Conservation (phyloP, 139 green algal genomes). For the Nannochloris sp. region DNA sequence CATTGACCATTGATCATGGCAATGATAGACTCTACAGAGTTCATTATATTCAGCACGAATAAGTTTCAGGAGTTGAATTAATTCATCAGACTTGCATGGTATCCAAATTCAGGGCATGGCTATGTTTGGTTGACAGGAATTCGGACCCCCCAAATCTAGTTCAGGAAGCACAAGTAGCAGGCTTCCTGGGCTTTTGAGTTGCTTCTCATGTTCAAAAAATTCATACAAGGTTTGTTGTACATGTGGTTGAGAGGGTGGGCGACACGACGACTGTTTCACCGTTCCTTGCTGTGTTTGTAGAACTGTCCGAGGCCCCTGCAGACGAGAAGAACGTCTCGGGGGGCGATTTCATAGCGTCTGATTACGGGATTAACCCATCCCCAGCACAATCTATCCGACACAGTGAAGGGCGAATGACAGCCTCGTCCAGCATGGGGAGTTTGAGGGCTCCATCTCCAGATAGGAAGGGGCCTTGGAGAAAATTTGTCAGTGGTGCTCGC, state of each 20-base stretch:
- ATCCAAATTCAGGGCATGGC: no score
- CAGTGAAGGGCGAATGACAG: not conserved
- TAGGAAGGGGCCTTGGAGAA: not conserved
- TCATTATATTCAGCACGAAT: no score
- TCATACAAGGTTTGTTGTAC: not conserved
- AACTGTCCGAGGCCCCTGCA: not conserved
- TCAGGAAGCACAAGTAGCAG: no score
- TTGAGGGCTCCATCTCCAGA: conserved; percentile 4
- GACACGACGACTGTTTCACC: no score
- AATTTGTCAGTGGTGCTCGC: conserved; percentile 3
- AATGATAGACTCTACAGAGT: no score
- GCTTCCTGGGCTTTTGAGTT: no score
- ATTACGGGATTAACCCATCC: not conserved
- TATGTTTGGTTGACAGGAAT: no score
- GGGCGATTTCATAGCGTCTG: not conserved
- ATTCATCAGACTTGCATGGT: no score
- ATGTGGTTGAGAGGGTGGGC: no score
- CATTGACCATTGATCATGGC: no score
- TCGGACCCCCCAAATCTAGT: no score
- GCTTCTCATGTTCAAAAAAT: not conserved
- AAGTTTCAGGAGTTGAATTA: no score
- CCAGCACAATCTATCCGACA: conserved; percentile 4
- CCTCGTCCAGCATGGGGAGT: conserved; percentile 1
- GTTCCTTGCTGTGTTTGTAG: not conserved
- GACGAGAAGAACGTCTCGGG: not conserved